phyloP scores from a whole-genome alignment of 331 rosid genomes.

The Ulmus americana region DNA sequence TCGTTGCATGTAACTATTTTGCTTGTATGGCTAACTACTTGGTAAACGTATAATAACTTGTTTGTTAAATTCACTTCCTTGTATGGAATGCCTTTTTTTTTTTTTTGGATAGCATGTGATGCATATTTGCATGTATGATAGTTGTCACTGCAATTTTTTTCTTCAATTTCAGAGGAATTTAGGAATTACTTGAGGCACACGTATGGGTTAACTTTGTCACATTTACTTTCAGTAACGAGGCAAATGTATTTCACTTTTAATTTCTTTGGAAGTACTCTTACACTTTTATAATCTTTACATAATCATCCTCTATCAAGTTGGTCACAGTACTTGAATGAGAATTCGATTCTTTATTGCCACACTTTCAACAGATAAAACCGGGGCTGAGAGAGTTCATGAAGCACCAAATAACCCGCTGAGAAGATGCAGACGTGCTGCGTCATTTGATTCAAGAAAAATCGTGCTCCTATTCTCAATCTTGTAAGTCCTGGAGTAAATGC shows the following conservation, averaged over 20 bases:
- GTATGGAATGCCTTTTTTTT: too few relatives aligned
- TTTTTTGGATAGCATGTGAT: too few relatives aligned
- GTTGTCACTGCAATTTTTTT: not conserved
- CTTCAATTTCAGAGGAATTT: not conserved
- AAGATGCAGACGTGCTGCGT: conserved; percentile 39
- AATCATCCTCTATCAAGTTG: not conserved
- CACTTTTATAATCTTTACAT: not conserved
- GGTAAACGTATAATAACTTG: too few relatives aligned
- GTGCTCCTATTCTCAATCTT: conserved; percentile 47
- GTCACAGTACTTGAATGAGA: not conserved
- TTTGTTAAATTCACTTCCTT: too few relatives aligned
- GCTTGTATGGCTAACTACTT: too few relatives aligned
- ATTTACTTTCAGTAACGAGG: not conserved
- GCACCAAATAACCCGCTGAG: conserved; percentile 38
- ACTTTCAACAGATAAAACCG: conserved; percentile 30
- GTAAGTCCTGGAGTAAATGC: conserved; percentile 27
- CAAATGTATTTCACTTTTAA: not conserved
- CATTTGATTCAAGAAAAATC: conserved; percentile 46
- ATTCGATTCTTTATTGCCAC: not conserved
- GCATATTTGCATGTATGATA: too few relatives aligned
- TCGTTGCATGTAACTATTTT: too few relatives aligned
- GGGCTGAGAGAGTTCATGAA: conserved; percentile 38
- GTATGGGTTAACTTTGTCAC: too few relatives aligned
- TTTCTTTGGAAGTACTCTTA: not conserved
- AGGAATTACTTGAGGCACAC: not conserved